A percentile compares a stretch with the other conserved stretches of the same genome.
phyloP scores from a whole-genome alignment of 2,329 filamentous ascomycete species.

The Penicillium nordicum region DNA sequence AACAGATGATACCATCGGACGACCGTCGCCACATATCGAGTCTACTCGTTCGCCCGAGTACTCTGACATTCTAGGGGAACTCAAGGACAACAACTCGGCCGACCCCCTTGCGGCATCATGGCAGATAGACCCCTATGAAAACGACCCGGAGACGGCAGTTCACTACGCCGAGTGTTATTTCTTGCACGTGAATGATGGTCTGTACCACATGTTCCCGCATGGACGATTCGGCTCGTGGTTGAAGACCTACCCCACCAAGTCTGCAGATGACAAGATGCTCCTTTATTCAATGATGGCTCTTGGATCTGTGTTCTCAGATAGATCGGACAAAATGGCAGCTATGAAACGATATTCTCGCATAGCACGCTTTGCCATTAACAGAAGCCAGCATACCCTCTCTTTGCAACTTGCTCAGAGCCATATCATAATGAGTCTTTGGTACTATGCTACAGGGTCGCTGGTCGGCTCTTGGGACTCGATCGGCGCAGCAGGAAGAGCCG shows the following conservation, averaged over 20 bases:
- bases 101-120: constrained; percentile 39
- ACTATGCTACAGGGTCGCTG: constrained; percentile 59
- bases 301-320: constrained; percentile 54
- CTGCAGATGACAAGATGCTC: constrained; percentile 56
- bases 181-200: constrained; percentile 52
- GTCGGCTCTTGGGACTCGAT: constrained; percentile 62
- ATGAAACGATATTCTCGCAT: constrained; percentile 53
- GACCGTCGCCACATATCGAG: constrained; percentile 12
- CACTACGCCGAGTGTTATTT: constrained; percentile 58
- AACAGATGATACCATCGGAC: constrained; percentile 14
- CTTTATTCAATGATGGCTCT: constrained; percentile 59
- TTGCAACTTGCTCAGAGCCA: constrained; percentile 66
- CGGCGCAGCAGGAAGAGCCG: constrained; percentile 59
- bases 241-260: constrained; percentile 47
- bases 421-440: constrained; percentile 64
- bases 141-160: constrained; percentile 48
- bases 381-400: constrained; percentile 51
- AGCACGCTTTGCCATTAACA: constrained; percentile 56
- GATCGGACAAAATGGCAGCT: constrained; percentile 43
- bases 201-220: constrained; percentile 56
- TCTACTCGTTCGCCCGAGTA: constrained; percentile 23
- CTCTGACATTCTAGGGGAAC: constrained; percentile 31
- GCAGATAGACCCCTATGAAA: constrained; percentile 54
- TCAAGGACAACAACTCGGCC: constrained; percentile 27
- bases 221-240: constrained; percentile 55